Evolutionary conservation across 108 stramenopile species (phyloP).

Genomic region (Seminavis robusta): DNA sequence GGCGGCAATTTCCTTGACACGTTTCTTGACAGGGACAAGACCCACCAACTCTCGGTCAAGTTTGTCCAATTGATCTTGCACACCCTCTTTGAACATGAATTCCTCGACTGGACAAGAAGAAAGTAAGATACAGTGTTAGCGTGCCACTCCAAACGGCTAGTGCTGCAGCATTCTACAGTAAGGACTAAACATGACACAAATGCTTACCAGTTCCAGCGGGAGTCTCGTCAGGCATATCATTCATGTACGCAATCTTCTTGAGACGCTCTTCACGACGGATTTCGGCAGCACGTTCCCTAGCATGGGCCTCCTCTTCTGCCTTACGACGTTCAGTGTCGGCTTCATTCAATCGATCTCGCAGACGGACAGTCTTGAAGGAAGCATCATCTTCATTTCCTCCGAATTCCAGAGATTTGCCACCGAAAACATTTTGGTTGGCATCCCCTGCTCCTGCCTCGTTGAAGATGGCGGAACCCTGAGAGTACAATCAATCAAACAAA

Average conservation of each 20-base stretch:
- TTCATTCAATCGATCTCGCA: conserved; percentile 79
- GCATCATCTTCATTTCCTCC: conserved; percentile 67
- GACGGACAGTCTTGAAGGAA: conserved; percentile 66
- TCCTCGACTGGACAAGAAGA: conserved; percentile 73
- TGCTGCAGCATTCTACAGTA: no score
- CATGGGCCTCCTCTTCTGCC: conserved; percentile 72
- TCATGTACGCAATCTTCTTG: conserved; percentile 91
- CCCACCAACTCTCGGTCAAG: conserved; percentile 95
- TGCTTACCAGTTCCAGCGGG: conserved; percentile 87
- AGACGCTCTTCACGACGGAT: conserved; percentile 85
- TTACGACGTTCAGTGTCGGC: conserved; percentile 90
- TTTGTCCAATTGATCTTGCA: conserved; percentile 93
- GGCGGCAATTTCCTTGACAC: conserved; percentile 96
- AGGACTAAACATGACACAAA: neutral
- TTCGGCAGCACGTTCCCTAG: conserved; percentile 88
- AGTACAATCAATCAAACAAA: neutral
- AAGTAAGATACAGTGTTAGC: neutral
- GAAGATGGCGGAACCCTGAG: neutral
- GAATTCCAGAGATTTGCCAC: conserved; percentile 64
- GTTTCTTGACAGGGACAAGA: conserved; percentile 90
- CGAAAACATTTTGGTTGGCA: conserved; percentile 60
- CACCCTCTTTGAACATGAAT: conserved; percentile 98
- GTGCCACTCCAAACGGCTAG: no score
- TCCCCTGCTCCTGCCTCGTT: conserved; percentile 22
- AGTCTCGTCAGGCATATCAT: conserved; percentile 85